Evolutionary conservation across 2,329 filamentous ascomycete species (phyloP), one percentile per base, ranked within the genome.

Genomic region (Nigrospora oryzae): DNA sequence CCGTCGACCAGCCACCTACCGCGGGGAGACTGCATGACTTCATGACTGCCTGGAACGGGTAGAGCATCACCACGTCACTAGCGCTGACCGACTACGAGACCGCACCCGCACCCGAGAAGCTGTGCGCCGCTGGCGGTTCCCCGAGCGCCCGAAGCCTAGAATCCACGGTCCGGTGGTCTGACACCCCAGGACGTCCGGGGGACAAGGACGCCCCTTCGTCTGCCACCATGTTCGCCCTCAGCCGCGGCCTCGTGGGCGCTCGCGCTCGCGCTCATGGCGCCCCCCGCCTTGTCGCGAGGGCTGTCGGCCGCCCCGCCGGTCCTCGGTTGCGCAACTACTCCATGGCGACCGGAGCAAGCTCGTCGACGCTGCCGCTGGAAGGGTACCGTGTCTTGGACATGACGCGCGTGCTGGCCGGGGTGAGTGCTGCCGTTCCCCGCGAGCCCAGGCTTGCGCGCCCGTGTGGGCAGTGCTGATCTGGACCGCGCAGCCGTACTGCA

Each of bases 331-430:
- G 12, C 32, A 35, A 42, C 13, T 57, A 55, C 44, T 60, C 58
- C 15, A 61, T 48, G 49, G 55, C 62, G 34, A 58, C 53, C 41
- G 53, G 55, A 45, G 17, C 46, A 11, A 49, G 51, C 34, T 47
- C 50, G 41, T 52, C 56, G 12, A 50, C 62, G 36, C 64, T 81
- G 31, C 91, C 93, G 17, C 74, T 98, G 55, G 80, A 88, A 33
- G 93, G 93, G 1, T 84, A 93, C 55, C 82, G 86, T 45, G 90
- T 97, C 13, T 74, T 98, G 50, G 93, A 98, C 63, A 94, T 98
- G 89, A 97, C 91, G 4, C 79, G 93, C 68, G 93, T 98, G 2
- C 69, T 98, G 51, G 93, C 93, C 51, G 93, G 93, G 46, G 91
- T 96, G 72, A 67, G 84, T 75, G 28, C 13, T 33, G 31, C 23